A percentile compares a stretch with the other conserved stretches of the same genome.
Evolutionary conservation across 768 basidiomycete species (phyloP).

Genomic region (Sistotremastrum niveocremeum): DNA sequence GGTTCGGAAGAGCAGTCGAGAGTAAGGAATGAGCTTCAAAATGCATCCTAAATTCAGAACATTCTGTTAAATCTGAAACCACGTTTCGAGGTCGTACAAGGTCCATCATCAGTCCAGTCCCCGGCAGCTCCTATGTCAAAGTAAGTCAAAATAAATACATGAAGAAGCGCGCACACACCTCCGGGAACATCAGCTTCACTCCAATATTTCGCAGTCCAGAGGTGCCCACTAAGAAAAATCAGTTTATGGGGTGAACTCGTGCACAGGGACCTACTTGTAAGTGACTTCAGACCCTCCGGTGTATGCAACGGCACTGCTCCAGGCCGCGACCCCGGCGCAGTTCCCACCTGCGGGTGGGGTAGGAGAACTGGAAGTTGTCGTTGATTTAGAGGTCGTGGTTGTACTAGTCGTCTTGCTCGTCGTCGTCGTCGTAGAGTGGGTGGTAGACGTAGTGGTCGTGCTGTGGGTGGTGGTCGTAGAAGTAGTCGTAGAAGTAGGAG

Average conservation of each 20-base stretch:
- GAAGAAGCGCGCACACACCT: conserved; percentile 10
- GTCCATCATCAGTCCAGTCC: conserved; percentile 23
- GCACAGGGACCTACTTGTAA: conserved; percentile 28
- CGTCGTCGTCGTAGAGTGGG: conserved; percentile 2
- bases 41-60: no score
- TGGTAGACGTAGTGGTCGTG: conserved; percentile 7
- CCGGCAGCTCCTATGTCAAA: conserved; percentile 7
- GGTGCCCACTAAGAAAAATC: conserved; percentile 23
- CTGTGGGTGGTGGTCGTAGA: conserved; percentile 7
- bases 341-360: conserved; percentile 17
- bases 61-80: no score
- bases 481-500: conserved; percentile 12
- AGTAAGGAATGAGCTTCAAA: no score
- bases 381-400: conserved; percentile 11
- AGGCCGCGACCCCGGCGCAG: conserved; percentile 38
- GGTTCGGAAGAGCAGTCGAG: no score
- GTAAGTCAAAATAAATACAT: neutral
- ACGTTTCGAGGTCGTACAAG: conserved; percentile 11
- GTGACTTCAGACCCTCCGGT: conserved; percentile 37
- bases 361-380: conserved; percentile 14
- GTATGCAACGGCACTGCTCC: conserved; percentile 35
- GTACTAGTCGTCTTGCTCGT: conserved; percentile 7
- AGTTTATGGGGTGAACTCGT: neutral
- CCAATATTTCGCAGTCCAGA: conserved; percentile 42
- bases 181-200: conserved; percentile 24